Percentiles rank a stretch among this genome's conserved stretches.
Evolutionary conservation across 1,284 basidiomycete species (phyloP).

Genomic region (Ustilago sp.): DNA sequence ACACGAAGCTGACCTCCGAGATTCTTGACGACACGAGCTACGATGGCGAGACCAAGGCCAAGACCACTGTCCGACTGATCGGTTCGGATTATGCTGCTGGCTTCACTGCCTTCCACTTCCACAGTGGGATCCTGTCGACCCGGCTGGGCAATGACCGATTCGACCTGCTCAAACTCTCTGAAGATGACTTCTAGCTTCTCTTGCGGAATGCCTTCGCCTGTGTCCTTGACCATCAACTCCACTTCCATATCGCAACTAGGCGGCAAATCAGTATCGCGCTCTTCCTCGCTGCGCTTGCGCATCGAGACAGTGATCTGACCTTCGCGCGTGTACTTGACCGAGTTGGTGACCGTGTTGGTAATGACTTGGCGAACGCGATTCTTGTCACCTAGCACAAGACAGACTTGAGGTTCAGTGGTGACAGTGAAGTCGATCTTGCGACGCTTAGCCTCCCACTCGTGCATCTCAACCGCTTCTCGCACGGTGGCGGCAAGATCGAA

Average conservation of each 20-base stretch:
- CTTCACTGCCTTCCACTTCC: slow-evolving; percentile 27
- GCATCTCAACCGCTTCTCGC: slow-evolving; percentile 76
- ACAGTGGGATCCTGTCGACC: slow-evolving; percentile 22
- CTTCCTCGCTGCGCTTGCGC: slow-evolving; percentile 64
- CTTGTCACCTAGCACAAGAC: slow-evolving; percentile 73
- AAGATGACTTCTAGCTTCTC: slow-evolving; percentile 84
- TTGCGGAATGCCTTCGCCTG: slow-evolving; percentile 80
- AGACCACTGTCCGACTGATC: slow-evolving; percentile 52
- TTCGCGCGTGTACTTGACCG: slow-evolving; percentile 78
- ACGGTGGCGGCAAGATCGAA: slow-evolving; percentile 81
- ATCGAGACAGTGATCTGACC: slow-evolving; percentile 79
- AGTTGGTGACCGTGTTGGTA: slow-evolving; percentile 85
- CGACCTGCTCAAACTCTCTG: slow-evolving; percentile 86
- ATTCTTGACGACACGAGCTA: slow-evolving; percentile 84
- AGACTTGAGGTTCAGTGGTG: slow-evolving; percentile 73
- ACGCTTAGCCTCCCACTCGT: slow-evolving; percentile 78
- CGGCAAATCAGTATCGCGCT: slow-evolving; percentile 43
- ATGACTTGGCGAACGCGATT: slow-evolving; percentile 82
- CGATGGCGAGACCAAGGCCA: slow-evolving; percentile 82
- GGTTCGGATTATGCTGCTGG: slow-evolving; percentile 22
- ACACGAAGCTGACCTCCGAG: slow-evolving; percentile 83
- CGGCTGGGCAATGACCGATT: slow-evolving; percentile 71
- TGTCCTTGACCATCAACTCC: slow-evolving; percentile 81
- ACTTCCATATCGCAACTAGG: slow-evolving; percentile 73
- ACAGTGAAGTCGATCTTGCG: slow-evolving; percentile 78